A percentile compares a stretch with the other conserved stretches of the same genome.
phyloP scores from a whole-genome alignment of 1,139 yeast genomes.

The Pichia sp. region DNA sequence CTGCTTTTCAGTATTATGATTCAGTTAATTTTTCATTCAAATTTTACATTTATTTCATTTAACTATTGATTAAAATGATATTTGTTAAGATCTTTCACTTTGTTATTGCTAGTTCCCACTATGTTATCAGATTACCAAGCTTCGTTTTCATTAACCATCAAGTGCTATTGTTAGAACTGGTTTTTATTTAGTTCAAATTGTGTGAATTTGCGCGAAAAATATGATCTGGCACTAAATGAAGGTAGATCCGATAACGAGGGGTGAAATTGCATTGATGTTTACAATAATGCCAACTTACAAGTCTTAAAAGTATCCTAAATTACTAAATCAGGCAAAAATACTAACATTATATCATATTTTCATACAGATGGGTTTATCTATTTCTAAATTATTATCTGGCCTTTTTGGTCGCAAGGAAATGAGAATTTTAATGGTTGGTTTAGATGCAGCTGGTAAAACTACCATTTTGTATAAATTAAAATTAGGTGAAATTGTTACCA shows the following conservation, averaged over 20 bases:
- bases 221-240: neutral
- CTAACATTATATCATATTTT: slow-evolving; percentile 1
- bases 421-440: slow-evolving; percentile 93
- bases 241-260: neutral
- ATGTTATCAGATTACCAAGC: no score
- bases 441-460: slow-evolving; percentile 90
- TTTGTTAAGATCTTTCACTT: no score
- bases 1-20: no score
- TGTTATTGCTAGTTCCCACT: no score
- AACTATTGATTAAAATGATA: no score
- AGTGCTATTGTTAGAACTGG: neutral
- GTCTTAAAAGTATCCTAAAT: neutral
- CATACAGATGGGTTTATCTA: slow-evolving; percentile 71
- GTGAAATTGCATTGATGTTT: no score
- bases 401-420: slow-evolving; percentile 76
- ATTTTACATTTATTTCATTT: no score
- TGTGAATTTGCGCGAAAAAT: neutral
- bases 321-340: neutral
- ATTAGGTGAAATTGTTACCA: slow-evolving; percentile 88
- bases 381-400: slow-evolving; percentile 83
- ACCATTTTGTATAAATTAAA: slow-evolving; percentile 85
- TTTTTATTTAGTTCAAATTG: neutral
- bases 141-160: neutral
- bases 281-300: neutral
- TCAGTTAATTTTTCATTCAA: no score